A percentile compares a stretch with the other conserved stretches of the same genome.
Evolutionary conservation across 495 filamentous ascomycete genomes (phyloP).

Genomic region (Neurospora sp.): DNA sequence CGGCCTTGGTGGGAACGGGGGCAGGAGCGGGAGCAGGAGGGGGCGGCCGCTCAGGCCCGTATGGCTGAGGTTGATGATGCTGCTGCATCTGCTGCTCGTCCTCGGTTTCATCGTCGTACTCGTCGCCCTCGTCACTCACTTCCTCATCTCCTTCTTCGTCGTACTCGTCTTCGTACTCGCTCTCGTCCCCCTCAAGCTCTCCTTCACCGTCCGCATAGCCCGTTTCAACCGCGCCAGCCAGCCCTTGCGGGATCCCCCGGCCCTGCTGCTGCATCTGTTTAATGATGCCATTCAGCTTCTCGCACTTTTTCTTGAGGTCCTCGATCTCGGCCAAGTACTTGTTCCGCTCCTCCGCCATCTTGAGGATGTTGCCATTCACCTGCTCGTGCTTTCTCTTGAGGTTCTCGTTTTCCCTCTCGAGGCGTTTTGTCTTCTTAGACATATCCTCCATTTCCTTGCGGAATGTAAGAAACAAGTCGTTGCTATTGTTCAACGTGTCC

Average conservation of each 20-base stretch:
- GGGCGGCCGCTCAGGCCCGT: slow-evolving; percentile 46
- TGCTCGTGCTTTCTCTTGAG: slow-evolving; percentile 88
- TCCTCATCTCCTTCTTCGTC: slow-evolving; percentile 46
- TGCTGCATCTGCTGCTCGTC: slow-evolving; percentile 53
- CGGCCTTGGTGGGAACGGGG: slow-evolving; percentile 18
- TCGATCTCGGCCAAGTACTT: slow-evolving; percentile 72
- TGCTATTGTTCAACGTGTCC: slow-evolving; percentile 97
- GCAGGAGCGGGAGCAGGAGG: slow-evolving; percentile 36
- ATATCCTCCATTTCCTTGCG: slow-evolving; percentile 99
- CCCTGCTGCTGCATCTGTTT: slow-evolving; percentile 91
- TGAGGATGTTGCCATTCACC: slow-evolving; percentile 88
- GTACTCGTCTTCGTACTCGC: slow-evolving; percentile 71
- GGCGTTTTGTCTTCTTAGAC: slow-evolving; percentile 96
- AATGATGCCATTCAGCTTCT: slow-evolving; percentile 86
- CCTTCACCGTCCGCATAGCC: slow-evolving; percentile 36
- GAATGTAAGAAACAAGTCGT: slow-evolving; percentile 96
- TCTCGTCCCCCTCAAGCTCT: slow-evolving; percentile 55
- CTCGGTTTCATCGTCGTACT: slow-evolving; percentile 45
- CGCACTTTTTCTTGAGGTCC: slow-evolving; percentile 74
- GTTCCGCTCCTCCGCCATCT: slow-evolving; percentile 95
- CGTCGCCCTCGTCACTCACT: slow-evolving; percentile 33
- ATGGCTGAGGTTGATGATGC: slow-evolving; percentile 41
- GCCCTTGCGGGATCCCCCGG: slow-evolving; percentile 51
- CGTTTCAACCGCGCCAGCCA: slow-evolving; percentile 47
- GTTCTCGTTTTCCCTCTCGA: slow-evolving; percentile 91